Evolutionary conservation across 2,329 filamentous ascomycete genomes (phyloP), one percentile per base, ranked within the genome.

Genomic region (Aspergillus eucalypticola): DNA sequence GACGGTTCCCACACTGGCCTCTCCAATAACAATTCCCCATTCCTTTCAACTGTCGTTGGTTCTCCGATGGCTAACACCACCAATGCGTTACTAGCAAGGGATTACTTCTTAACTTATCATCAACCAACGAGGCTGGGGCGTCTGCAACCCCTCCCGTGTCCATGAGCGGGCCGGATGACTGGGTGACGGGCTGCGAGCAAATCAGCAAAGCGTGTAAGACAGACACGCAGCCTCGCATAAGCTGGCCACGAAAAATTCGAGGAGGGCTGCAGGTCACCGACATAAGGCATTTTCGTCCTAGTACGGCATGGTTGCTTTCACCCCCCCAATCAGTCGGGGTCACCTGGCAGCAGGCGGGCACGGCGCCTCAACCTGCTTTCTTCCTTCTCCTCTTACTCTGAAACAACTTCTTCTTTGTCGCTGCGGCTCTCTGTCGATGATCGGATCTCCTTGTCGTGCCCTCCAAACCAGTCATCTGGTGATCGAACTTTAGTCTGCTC

Each of bases 141-240:
- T 44, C 32, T 55, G 39, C 27, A 29, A 29, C 53, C 46, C 46
- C 46, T 50, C 46, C 53, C 53, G 53, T 46, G 53, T 35, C 53
- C 53, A 55, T 27, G 46, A 46, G 53, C 53, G 53, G 53, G 53
- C 53, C 53, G 27, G 41, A 53, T 50, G 46, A 50, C 46, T 50
- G 25, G 44, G 25, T 50, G 46, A 50, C n/a, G 10, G 32, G 32
- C 32, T 29, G 46, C 23, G 15, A 55, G 39, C 38, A 42, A 46
- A 44, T 25, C 39, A 32, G 42, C 39, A 55, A 55, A 42, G 27
- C 53, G 38, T 63, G 65, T 66, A 66, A 64, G 64, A 67, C 64
- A 61, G 53, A 63, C 59, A 63, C 59, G 65, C 65, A 67, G 61
- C 46, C 65, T 63, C 61, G 65, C 65, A 64, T 67, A 60, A 66